A percentile compares a stretch with the other conserved stretches of the same genome.
phyloP scores from a whole-genome alignment of 441 rosid genomes.

The Syzygium syzygioides region DNA sequence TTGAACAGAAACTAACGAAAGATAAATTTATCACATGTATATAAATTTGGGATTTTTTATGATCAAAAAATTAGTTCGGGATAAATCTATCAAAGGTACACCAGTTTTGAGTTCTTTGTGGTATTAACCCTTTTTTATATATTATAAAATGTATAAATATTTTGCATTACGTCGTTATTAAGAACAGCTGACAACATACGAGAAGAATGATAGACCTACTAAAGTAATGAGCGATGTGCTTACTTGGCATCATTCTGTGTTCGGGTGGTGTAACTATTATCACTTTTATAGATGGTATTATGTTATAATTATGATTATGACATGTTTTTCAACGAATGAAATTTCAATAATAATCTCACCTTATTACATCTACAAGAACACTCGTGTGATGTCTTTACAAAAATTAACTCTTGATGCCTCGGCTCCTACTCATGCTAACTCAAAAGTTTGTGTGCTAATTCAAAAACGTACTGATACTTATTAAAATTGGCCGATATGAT shows the following conservation, averaged over 20 bases:
- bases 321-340: neutral
- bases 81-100: too few relatives aligned
- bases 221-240: neutral
- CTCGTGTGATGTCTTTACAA: neutral
- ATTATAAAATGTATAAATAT: neutral
- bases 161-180: neutral
- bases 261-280: neutral
- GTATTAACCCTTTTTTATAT: neutral
- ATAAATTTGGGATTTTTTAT: accelerated
- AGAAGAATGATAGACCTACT: neutral
- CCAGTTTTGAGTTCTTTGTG: too few relatives aligned
- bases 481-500: neutral
- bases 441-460: neutral
- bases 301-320: neutral
- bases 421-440: neutral
- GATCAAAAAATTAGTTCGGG: too few relatives aligned
- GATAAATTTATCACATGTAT: too few relatives aligned
- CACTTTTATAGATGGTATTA: neutral
- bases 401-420: neutral
- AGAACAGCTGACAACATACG: neutral
- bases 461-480: neutral
- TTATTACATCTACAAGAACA: neutral
- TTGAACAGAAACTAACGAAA: too few relatives aligned
- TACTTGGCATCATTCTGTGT: too few relatives aligned
- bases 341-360: neutral